phyloP scores from a whole-genome alignment of 148 eudicot genomes.

The Polygonum aviculare region DNA sequence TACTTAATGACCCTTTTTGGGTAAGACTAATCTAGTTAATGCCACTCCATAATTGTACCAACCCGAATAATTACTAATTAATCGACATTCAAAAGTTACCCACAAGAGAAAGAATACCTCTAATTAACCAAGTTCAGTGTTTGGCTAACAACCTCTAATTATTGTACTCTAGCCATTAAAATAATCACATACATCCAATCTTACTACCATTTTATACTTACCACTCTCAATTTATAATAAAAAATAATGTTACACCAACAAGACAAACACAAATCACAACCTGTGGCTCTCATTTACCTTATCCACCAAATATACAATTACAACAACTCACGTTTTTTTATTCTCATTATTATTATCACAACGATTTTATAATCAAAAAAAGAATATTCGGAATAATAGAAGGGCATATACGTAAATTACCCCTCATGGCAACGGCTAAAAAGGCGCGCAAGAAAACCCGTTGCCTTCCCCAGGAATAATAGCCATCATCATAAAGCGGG shows the following conservation, averaged over 20 bases:
- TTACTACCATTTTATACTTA: background rate
- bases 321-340: background rate
- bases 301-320: background rate
- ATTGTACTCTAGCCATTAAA: background rate
- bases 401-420: background rate
- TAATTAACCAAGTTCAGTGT: background rate
- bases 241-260: background rate
- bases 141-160: slow-evolving; percentile 3
- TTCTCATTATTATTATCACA: background rate
- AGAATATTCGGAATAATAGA: slow-evolving; percentile 3
- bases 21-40: too few relatives aligned
- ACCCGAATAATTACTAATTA: too few relatives aligned
- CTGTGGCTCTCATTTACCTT: slow-evolving; percentile 5
- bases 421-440: background rate
- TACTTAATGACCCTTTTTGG: too few relatives aligned
- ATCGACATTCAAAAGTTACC: too few relatives aligned
- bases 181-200: background rate
- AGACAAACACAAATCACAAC: background rate
- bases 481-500: slow-evolving; percentile 2
- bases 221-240: background rate
- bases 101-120: background rate
- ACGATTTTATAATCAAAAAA: background rate
- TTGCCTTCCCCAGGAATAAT: slow-evolving; percentile 6
- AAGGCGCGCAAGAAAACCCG: background rate
- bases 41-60: too few relatives aligned